phyloP scores from a whole-genome alignment of 805 yeast genomes.

The Ogataea nitratoaversa region DNA sequence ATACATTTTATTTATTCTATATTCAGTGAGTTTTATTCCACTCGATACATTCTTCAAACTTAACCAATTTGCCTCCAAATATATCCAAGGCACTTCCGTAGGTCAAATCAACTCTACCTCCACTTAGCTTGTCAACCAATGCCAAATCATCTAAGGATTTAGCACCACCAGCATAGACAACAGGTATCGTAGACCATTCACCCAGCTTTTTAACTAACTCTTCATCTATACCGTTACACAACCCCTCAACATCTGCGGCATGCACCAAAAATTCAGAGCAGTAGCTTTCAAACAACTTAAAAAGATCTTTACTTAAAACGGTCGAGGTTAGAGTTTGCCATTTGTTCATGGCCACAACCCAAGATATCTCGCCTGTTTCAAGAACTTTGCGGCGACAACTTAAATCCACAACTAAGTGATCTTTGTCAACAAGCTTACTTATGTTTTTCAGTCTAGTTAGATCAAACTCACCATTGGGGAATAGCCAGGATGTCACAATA shows the following conservation, averaged over 20 bases:
- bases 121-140: conserved; percentile 61
- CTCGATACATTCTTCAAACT: conserved; percentile 63
- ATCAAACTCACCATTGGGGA: conserved; percentile 56
- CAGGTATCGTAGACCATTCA: conserved; percentile 72
- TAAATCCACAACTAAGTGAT: conserved; percentile 76
- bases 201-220: conserved; percentile 67
- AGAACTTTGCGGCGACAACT: conserved; percentile 59
- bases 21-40: conserved; percentile 53
- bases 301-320: conserved; percentile 48
- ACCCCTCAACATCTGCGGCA: conserved; percentile 98
- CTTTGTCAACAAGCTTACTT: conserved; percentile 55
- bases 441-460: conserved; percentile 49
- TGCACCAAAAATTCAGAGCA: conserved; percentile 89
- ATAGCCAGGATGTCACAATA: conserved; percentile 88
- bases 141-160: conserved; percentile 63
- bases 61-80: conserved; percentile 85
- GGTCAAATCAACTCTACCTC: conserved; percentile 85
- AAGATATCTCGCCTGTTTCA: conserved; percentile 34
- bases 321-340: conserved; percentile 89
- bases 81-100: conserved; percentile 92
- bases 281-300: conserved; percentile 51
- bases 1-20: too few species aligned
- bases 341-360: conserved; percentile 97
- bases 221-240: conserved; percentile 89
- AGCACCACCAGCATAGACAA: conserved; percentile 98